Evolutionary conservation across 768 basidiomycete species (phyloP).

Genomic region (Tylopilus subfusipes): DNA sequence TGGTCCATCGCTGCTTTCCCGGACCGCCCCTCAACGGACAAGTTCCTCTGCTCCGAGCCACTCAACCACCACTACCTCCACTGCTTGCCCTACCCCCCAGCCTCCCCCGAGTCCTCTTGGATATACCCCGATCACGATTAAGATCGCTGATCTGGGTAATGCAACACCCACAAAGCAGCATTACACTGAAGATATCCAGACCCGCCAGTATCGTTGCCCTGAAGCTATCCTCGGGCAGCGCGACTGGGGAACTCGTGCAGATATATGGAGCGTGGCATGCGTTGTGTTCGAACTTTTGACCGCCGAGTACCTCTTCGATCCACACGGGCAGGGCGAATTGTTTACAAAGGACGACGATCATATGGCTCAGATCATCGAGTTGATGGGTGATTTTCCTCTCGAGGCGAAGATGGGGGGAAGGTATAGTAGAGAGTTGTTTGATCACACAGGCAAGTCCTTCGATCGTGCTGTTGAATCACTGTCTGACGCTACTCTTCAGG

Average conservation of each 20-base stretch:
- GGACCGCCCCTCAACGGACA: constrained; percentile 48
- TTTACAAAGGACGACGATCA: constrained; percentile 96
- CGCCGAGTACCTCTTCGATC: constrained; percentile 90
- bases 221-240: constrained; percentile 87
- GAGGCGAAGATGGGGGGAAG: constrained; percentile 80
- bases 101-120: constrained; percentile 20
- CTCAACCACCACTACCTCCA: constrained; percentile 18
- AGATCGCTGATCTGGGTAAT: constrained; percentile 94
- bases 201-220: constrained; percentile 93
- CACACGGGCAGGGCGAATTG: constrained; percentile 72
- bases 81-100: constrained; percentile 21
- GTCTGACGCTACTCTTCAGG: constrained; percentile 37
- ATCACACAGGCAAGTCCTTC: constrained; percentile 51
- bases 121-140: constrained; percentile 63
- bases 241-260: constrained; percentile 83
- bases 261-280: constrained; percentile 92
- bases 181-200: constrained; percentile 94
- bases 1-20: constrained; percentile 57
- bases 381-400: constrained; percentile 74
- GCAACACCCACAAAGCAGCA: constrained; percentile 89
- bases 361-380: constrained; percentile 91
- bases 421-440: constrained; percentile 83
- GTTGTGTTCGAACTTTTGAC: constrained; percentile 89
- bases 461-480: background rate
- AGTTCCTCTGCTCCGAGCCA: constrained; percentile 19